These are phyloP conservation scores for Prunus persica DNA, from an alignment of 306 rosid species.

Conservation along the genomic window DNA sequence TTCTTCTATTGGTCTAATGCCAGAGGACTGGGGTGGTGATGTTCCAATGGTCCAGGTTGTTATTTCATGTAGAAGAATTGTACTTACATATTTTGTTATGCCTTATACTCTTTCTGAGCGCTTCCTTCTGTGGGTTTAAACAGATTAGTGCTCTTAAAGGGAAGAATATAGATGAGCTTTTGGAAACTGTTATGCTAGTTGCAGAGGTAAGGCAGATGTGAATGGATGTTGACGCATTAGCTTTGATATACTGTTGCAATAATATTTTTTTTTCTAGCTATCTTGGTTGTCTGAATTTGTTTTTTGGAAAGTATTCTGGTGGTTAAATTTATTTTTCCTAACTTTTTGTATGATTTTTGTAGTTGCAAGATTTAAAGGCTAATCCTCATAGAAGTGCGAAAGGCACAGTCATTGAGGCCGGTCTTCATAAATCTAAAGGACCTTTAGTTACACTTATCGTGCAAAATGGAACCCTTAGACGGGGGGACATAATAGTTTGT, in stretches of 20 bases:
- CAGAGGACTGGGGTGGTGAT: conserved; percentile 99
- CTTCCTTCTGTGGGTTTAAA: conserved; percentile 20
- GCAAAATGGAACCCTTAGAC: conserved; percentile 87
- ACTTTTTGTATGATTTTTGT: conserved; percentile 33
- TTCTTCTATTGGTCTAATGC: conserved; percentile 89
- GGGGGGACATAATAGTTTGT: conserved; percentile 76
- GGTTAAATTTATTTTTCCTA: conserved; percentile 5
- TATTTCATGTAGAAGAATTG: conserved; percentile 20
- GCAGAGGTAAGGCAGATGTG: conserved; percentile 70
- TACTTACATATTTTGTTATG: conserved; percentile 19
- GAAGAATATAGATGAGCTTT: conserved; percentile 71
- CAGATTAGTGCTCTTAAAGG: conserved; percentile 99
- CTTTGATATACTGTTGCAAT: neutral
- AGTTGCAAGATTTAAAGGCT: conserved; percentile 99
- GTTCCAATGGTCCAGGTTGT: conserved; percentile 92
- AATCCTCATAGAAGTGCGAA: conserved; percentile 88
- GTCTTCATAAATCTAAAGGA: conserved; percentile 90
- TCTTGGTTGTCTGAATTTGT: neutral
- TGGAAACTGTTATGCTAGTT: conserved; percentile 94
- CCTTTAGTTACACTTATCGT: conserved; percentile 87
- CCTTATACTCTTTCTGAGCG: conserved; percentile 15
- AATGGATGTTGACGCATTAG: neutral
- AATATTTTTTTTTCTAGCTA: neutral
- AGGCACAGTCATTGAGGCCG: conserved; percentile 95
- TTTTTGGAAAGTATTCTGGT: conserved; percentile 1